These are phyloP conservation scores for Oenanthe sinensis DNA, from an alignment of 129 eudicot genomes.

Conservation along the genomic window DNA sequence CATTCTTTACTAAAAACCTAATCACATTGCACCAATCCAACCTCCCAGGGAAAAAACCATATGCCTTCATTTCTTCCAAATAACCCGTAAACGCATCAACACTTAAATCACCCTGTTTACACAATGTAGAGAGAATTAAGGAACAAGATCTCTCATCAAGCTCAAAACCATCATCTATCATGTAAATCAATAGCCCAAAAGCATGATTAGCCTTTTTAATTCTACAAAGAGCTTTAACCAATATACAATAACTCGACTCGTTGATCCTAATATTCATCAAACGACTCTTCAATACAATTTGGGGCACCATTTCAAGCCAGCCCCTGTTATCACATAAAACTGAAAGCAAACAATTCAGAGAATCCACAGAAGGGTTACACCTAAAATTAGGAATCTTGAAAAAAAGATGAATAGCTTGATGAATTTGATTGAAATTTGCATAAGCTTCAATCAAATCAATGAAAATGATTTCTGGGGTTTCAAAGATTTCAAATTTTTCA, in stretches of 20 bases:
- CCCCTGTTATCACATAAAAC: constrained; percentile 39
- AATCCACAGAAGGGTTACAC: constrained; percentile 46
- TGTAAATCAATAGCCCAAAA: constrained; percentile 32
- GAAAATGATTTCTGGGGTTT: constrained; percentile 58
- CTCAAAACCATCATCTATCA: constrained; percentile 44
- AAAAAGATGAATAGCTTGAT: constrained; percentile 54
- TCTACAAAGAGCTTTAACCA: constrained; percentile 55
- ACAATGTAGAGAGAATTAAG: constrained; percentile 33
- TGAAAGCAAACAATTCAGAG: constrained; percentile 43
- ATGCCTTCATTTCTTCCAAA: constrained; percentile 40
- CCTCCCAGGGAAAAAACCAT: constrained; percentile 42
- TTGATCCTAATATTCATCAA: constrained; percentile 52
- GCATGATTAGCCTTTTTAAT: constrained; percentile 43
- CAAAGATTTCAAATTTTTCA: constrained; percentile 44
- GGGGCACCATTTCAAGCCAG: constrained; percentile 49
- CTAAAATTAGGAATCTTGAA: constrained; percentile 51
- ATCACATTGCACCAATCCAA: constrained; percentile 59
- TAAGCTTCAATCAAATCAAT: constrained; percentile 49
- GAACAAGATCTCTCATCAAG: constrained; percentile 43
- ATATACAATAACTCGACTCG: constrained; percentile 39
- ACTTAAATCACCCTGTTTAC: constrained; percentile 23
- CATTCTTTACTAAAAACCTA: constrained; percentile 36
- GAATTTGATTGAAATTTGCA: constrained; percentile 28
- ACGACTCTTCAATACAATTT: constrained; percentile 42
- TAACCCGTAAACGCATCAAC: constrained; percentile 33